Conservation (phyloP, 768 basidiomycete genomes). For the Gymnopilus junonius region DNA sequence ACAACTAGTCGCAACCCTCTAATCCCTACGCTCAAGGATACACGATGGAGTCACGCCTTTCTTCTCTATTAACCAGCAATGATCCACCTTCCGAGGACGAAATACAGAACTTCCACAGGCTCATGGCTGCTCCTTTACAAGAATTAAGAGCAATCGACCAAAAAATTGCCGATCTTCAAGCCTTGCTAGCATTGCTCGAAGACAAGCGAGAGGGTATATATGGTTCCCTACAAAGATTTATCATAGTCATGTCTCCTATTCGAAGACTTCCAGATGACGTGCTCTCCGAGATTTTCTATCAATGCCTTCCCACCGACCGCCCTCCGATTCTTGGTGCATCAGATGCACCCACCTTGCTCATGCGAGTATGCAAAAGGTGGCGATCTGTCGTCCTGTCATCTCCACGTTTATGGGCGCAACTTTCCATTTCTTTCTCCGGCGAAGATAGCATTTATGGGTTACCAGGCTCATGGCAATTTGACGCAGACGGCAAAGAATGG, state of each 20-base stretch:
- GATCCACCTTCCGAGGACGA: not conserved
- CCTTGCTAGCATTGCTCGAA: not conserved
- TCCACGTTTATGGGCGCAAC: not conserved
- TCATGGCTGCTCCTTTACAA: not conserved
- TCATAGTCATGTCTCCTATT: not conserved
- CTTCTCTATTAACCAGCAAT: not conserved
- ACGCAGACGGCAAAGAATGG: no score
- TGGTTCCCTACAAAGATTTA: not conserved
- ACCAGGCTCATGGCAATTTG: no score
- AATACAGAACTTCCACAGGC: not conserved
- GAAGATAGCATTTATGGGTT: no score
- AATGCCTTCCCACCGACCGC: not conserved
- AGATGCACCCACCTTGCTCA: slow-evolving; percentile 1
- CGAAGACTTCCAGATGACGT: not conserved
- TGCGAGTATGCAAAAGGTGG: not conserved
- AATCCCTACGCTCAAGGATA: no score
- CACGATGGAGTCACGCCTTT: not conserved
- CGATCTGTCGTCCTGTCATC: not conserved
- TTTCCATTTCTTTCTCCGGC: not conserved
- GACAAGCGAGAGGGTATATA: not conserved
- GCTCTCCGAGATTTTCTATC: not conserved
- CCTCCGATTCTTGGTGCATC: not conserved
- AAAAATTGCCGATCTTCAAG: not conserved
- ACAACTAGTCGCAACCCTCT: no score
- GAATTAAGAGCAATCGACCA: not conserved